Evolutionary conservation across 345 rosid species (phyloP).

Genomic region (Sonneratia alba): DNA sequence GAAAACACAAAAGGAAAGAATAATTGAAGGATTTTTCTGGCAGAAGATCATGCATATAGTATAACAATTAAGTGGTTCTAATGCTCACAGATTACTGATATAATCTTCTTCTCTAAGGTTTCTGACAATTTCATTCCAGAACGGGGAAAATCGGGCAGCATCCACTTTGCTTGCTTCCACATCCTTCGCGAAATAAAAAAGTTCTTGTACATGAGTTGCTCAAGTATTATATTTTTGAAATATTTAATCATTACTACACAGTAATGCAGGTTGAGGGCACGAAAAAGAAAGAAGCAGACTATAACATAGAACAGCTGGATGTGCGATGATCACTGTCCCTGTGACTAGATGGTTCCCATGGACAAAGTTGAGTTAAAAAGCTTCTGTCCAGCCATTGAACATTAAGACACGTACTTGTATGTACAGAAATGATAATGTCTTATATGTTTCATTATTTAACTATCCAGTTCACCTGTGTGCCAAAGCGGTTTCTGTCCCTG

Average conservation of each 20-base stretch:
- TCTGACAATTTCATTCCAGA: constrained; percentile 89
- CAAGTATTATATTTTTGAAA: not conserved
- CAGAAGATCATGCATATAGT: not conserved
- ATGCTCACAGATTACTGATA: constrained; percentile 64
- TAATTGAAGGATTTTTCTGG: not conserved
- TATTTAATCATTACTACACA: not conserved
- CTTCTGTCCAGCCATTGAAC: not conserved
- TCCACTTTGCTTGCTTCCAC: constrained; percentile 52
- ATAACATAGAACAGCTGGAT: not conserved
- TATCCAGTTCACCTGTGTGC: constrained; percentile 37
- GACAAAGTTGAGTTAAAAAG: not conserved
- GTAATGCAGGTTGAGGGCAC: not conserved
- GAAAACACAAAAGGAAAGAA: not conserved
- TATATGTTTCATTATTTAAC: not conserved
- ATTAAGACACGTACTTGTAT: not conserved
- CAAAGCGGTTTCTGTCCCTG: constrained; percentile 40
- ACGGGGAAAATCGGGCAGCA: constrained; percentile 86
- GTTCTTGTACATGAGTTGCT: not conserved
- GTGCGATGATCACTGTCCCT: not conserved
- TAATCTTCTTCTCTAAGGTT: constrained; percentile 92
- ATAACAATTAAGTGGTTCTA: not conserved
- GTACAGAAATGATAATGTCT: not conserved
- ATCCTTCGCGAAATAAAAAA: constrained; percentile 28
- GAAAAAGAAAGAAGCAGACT: not conserved
- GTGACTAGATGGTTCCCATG: not conserved